Percentiles rank a stretch among this genome's conserved stretches.
Evolutionary conservation across 306 rosid genomes (phyloP).

Genomic region (Glycine soja): DNA sequence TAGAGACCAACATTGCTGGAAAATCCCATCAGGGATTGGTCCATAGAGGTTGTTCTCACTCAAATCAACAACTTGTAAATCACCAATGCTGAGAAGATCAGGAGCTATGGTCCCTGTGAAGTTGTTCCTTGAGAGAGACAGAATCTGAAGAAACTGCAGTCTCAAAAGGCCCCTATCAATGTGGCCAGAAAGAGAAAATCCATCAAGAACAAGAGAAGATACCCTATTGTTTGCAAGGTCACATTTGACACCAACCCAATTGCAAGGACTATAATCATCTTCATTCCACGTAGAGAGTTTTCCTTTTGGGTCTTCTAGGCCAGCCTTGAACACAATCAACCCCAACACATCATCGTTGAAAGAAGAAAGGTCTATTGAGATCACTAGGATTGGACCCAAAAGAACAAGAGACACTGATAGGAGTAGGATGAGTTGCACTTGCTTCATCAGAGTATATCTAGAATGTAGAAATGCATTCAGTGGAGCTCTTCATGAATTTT

Average conservation of each 20-base stretch:
- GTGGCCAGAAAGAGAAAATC: conserved; percentile 84
- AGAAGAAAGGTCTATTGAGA: conserved; percentile 52
- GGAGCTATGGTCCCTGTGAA: conserved; percentile 78
- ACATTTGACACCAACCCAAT: conserved; percentile 84
- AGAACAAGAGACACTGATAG: conserved; percentile 53
- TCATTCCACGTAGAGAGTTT: conserved; percentile 82
- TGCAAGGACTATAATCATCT: conserved; percentile 79
- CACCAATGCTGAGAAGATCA: conserved; percentile 69
- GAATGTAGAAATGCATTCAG: conserved; percentile 14
- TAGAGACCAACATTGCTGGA: conserved; percentile 82
- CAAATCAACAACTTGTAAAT: conserved; percentile 70
- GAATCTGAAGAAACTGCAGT: conserved; percentile 68
- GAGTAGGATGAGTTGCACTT: conserved; percentile 47
- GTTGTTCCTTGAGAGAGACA: conserved; percentile 81
- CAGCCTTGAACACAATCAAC: conserved; percentile 85
- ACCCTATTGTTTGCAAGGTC: conserved; percentile 70
- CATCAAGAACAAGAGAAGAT: conserved; percentile 73
- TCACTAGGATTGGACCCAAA: conserved; percentile 49
- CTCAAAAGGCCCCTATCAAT: conserved; percentile 74
- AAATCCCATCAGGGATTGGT: conserved; percentile 67
- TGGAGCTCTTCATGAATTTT: conserved; percentile 36
- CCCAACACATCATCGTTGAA: conserved; percentile 93
- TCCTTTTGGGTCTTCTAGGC: conserved; percentile 70
- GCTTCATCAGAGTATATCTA: conserved; percentile 52
- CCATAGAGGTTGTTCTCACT: conserved; percentile 79